Conservation (phyloP, 192 early-diverging fungal species). For the Coemansia sp. region DNA sequence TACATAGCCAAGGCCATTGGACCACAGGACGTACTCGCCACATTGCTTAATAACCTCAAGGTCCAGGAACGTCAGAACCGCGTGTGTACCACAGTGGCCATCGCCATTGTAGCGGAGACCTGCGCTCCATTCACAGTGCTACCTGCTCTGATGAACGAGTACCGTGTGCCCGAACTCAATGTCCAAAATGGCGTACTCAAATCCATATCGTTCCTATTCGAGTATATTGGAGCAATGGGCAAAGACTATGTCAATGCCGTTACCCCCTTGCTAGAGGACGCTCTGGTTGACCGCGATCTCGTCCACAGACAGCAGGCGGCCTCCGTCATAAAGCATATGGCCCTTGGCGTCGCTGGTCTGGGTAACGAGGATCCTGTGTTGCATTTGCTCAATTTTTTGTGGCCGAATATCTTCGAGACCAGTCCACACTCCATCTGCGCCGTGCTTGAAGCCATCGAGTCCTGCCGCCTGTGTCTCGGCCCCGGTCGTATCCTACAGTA, state of each 20-base stretch:
- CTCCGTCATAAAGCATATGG: constrained; percentile 93
- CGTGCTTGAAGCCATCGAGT: constrained; percentile 97
- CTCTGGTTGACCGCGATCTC: constrained; percentile 95
- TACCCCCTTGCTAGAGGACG: constrained; percentile 94
- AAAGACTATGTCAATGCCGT: constrained; percentile 99
- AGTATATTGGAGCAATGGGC: constrained; percentile 98
- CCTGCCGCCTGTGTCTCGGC: constrained; percentile 87
- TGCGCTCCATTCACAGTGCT: constrained; percentile 98
- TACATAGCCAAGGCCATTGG: constrained; percentile 99
- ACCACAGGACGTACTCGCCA: constrained; percentile 98
- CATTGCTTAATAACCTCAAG: constrained; percentile 96
- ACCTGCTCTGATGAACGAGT: constrained; percentile 99
- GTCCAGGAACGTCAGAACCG: constrained; percentile 99
- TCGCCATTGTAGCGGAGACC: constrained; percentile 97
- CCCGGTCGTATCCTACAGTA: constrained; percentile 85
- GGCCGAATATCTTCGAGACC: constrained; percentile 99
- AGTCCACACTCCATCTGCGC: constrained; percentile 97
- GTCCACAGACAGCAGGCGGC: constrained; percentile 99
- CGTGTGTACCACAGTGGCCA: constrained; percentile 99
- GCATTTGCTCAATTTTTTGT: constrained; percentile 94
- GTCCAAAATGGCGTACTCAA: constrained; percentile 99
- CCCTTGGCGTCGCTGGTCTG: constrained; percentile 90
- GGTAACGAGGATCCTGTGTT: constrained; percentile 93
- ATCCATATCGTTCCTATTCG: constrained; percentile 93
- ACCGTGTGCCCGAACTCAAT: constrained; percentile 98